Conservation (phyloP, 2,329 filamentous ascomycete genomes). For the Pseudogymnoascus sp. region DNA sequence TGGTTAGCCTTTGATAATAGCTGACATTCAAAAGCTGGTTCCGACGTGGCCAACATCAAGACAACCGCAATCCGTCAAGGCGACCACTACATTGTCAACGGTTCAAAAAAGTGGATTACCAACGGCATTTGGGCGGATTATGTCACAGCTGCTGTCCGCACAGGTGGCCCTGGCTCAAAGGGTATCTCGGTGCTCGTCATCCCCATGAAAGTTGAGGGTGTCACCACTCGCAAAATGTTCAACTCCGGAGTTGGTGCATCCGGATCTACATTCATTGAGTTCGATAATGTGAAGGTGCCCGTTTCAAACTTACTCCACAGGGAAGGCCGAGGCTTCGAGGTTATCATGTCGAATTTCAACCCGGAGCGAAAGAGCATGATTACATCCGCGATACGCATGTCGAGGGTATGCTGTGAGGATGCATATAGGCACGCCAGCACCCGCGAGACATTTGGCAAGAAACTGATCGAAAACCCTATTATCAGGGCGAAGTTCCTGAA, state of each 20-base stretch:
- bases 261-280: slow-evolving; percentile 44
- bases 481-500: slow-evolving; percentile 53
- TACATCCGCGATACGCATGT: slow-evolving; percentile 46
- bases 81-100: slow-evolving; percentile 52
- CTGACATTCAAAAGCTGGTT: slow-evolving; percentile 36
- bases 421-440: slow-evolving; percentile 42
- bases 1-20: slow-evolving; percentile 36
- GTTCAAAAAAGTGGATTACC: slow-evolving; percentile 62
- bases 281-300: slow-evolving; percentile 48
- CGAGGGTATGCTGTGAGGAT: slow-evolving; percentile 45
- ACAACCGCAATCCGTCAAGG: slow-evolving; percentile 48
- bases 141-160: slow-evolving; percentile 53
- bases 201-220: slow-evolving; percentile 39
- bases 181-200: slow-evolving; percentile 53
- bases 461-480: slow-evolving; percentile 48
- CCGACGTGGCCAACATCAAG: slow-evolving; percentile 54
- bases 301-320: slow-evolving; percentile 42
- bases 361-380: slow-evolving; percentile 51
- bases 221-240: slow-evolving; percentile 45
- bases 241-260: slow-evolving; percentile 61
- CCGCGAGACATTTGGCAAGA: slow-evolving; percentile 49
- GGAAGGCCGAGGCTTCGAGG: slow-evolving; percentile 46
- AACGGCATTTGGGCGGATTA: slow-evolving; percentile 52
- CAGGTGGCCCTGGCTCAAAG: slow-evolving; percentile 41
- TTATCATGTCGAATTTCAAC: slow-evolving; percentile 54